Percentiles rank a stretch among this genome's conserved stretches.
These are phyloP conservation scores for Helotiales sp. DNA, from an alignment of 2,329 filamentous ascomycete genomes.

Conservation along the genomic window DNA sequence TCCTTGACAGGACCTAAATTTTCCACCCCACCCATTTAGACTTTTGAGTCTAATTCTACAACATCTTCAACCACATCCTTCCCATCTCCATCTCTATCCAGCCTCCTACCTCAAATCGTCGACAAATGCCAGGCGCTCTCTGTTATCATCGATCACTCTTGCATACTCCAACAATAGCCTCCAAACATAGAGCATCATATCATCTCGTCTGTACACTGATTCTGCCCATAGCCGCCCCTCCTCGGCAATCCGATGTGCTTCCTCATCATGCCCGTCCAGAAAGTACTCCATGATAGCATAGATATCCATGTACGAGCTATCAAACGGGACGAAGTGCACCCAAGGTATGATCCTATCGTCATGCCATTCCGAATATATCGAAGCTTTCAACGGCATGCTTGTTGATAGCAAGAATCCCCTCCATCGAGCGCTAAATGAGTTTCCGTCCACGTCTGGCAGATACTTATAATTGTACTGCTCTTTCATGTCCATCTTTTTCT, in stretches of 20 bases:
- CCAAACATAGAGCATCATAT: neutral
- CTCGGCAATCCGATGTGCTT: neutral
- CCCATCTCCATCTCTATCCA: neutral
- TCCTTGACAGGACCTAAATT: no score
- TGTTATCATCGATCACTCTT: neutral
- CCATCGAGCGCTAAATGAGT: conserved; percentile 66
- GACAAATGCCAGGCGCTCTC: neutral
- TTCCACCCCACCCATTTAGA: no score
- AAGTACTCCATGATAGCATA: conserved; percentile 74
- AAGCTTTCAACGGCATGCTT: conserved; percentile 71
- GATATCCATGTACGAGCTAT: conserved; percentile 68
- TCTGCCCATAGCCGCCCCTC: neutral
- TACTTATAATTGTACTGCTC: conserved; percentile 53
- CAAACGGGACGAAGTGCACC: conserved; percentile 79
- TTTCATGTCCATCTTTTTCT: neutral
- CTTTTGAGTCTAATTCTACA: no score
- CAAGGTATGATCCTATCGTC: conserved; percentile 70
- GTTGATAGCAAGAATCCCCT: conserved; percentile 66
- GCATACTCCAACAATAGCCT: neutral
- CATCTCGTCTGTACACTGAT: neutral
- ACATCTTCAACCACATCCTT: neutral
- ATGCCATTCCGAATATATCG: conserved; percentile 76
- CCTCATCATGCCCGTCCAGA: conserved; percentile 39
- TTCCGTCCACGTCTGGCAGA: conserved; percentile 73
- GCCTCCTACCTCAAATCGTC: neutral